Evolutionary conservation across 306 rosid species (phyloP), one percentile per base, ranked within the genome.

Genomic region (Medicago lupulina): DNA sequence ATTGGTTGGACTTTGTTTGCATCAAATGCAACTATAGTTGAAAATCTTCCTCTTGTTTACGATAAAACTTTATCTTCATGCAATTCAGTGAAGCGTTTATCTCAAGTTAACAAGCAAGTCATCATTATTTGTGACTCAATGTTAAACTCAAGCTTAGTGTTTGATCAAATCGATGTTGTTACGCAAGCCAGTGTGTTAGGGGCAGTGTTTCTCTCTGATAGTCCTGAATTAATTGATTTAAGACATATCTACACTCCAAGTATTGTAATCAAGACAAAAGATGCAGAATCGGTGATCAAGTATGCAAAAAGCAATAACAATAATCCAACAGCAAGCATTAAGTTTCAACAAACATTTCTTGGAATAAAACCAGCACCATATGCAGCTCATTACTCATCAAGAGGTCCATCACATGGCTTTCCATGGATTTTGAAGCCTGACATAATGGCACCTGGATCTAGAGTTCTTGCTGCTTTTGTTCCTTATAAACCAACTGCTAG

Each of bases 311-410:
- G 19, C 0, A 19, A 2, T 6, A 1, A 54, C 1, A 41, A 4
- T 0, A 41, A 4, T 0, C 70, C 85, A 8, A 41, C 50, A 0
- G 88, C 84, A 1, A 78, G 68, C 83, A 67, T 86, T 4, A 83
- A 67, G 4, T 81, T 87, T 34, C 79, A 76, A 12, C 69, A 79
- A 57, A 87, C 86, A 40, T 61, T 40, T 76, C 23, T 68, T 4
- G 86, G 88, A 14, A 73, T 38, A 21, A 76, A 70, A 51, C 79
- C 84, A 50, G 84, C 90, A 76, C 90, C 83, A 43, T 54, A 60
- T 55, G 83, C 62, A 21, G 77, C 87, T 1, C 21, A 1, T 40
- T 86, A 83, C 57, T 49, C 76, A 58, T 78, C 90, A 19, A 83
- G 90, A 79, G 87, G 87, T 5, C 86, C 83, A 17, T 84, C 83